phyloP scores from a whole-genome alignment of 495 filamentous ascomycete species.

The Aspergillus mulundensis region DNA sequence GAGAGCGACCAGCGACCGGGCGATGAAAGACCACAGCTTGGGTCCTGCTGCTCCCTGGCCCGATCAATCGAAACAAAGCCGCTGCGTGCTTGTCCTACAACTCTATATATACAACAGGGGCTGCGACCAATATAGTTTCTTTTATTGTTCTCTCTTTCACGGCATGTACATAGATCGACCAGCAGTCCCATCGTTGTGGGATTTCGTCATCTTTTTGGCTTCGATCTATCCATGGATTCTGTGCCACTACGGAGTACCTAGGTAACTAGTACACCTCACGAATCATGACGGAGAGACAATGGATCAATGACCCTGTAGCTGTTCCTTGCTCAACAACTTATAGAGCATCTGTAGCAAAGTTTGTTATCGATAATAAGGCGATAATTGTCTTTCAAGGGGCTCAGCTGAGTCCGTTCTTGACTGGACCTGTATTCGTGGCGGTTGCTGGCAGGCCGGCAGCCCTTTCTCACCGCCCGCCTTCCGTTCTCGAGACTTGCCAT shows the following conservation, averaged over 20 bases:
- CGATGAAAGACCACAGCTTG: constrained; percentile 2
- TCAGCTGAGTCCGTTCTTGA: neutral
- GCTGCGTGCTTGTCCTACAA: neutral
- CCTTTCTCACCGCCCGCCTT: constrained; percentile 19
- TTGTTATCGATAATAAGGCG: neutral
- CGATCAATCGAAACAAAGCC: neutral
- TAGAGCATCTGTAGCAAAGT: neutral
- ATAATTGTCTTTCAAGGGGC: constrained; percentile 2
- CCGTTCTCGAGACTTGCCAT: neutral
- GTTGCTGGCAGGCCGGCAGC: constrained; percentile 8
- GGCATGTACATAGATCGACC: constrained; percentile 12
- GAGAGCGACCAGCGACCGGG: constrained; percentile 5
- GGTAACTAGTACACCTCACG: neutral
- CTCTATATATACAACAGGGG: neutral
- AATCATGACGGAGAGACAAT: neutral
- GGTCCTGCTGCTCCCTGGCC: neutral
- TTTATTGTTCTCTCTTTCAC: constrained; percentile 8
- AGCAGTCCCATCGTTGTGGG: neutral
- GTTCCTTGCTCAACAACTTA: neutral
- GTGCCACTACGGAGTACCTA: neutral
- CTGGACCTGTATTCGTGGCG: constrained; percentile 1
- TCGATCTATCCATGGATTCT: constrained; percentile 1
- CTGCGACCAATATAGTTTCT: neutral
- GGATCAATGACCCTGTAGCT: neutral
- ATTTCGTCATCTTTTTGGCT: constrained; percentile 20